These are phyloP conservation scores for Fusarium tanahbumbuense DNA, from an alignment of 2,329 filamentous ascomycete species.

Conservation along the genomic window DNA sequence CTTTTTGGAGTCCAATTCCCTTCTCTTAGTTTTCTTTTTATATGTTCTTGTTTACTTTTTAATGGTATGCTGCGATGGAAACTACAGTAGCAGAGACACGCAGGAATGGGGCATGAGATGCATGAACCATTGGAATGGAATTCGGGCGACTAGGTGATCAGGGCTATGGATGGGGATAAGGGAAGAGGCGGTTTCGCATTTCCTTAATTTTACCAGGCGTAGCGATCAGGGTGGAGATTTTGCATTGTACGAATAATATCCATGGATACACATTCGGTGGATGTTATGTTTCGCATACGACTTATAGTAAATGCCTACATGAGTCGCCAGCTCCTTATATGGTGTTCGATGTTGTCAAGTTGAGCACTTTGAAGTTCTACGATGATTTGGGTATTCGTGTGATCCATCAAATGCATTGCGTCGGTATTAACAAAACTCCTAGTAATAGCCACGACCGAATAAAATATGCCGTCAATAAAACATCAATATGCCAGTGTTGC, in stretches of 20 bases:
- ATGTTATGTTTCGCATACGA: constrained; percentile 22
- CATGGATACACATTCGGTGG: constrained; percentile 27
- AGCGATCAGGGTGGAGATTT: constrained; percentile 11
- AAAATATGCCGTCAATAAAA: constrained; percentile 21
- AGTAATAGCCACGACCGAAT: constrained; percentile 5
- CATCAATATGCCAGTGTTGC: constrained; percentile 15
- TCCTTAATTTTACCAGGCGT: constrained; percentile 28
- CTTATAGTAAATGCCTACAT: constrained; percentile 22
- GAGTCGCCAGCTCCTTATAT: constrained; percentile 1
- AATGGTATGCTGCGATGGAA: constrained; percentile 29
- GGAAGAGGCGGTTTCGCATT: constrained; percentile 9
- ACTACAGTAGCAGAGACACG: constrained; percentile 22
- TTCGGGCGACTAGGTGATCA: constrained; percentile 5
- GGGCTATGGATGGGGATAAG: constrained; percentile 1
- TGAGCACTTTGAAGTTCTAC: not conserved
- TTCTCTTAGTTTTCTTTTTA: constrained; percentile 5
- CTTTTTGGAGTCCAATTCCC: constrained; percentile 5
- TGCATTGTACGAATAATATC: constrained; percentile 29
- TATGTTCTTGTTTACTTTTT: constrained; percentile 23
- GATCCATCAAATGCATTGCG: constrained; percentile 1
- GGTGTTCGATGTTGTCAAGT: not conserved
- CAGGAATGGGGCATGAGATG: constrained; percentile 17
- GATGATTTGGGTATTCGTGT: not conserved
- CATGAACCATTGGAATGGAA: constrained; percentile 9
- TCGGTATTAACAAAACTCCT: constrained; percentile 30